Evolutionary conservation across 164 flowering plant species (phyloP), one percentile per base, ranked within the genome.

Genomic region (Aristolochia californica): DNA sequence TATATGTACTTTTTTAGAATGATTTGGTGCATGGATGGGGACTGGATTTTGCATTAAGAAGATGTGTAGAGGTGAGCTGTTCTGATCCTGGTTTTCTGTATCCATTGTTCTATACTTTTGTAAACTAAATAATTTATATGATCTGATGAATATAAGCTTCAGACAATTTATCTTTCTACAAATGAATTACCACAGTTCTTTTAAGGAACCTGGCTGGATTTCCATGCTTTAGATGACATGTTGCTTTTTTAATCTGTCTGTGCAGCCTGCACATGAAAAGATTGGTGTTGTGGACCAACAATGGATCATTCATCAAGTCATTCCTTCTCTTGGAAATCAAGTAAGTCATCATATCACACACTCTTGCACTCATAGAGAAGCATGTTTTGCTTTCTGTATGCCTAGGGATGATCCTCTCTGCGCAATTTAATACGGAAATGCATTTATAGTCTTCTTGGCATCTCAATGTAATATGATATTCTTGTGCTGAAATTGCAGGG

Each of bases 1-100:
- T 38, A 43, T 56, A n/a, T 21, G 16, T 52, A 11, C 43, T 77
- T n/a, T 72, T 84, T 72, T 66, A 93, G 97, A 89, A 93, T 77
- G 99, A 93, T 74, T 75, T 93, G 80, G 96, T 93, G 34, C 99
- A 93, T 75, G 97, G 97, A 68, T 93, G 99, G 99, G 99, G 97
- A 57, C 68, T 93, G 74, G 97, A 93, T 71, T 93, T 93, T 69
- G 90, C 95, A n/a, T 78, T 93, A 20, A 77, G 97, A 75, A 83
- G 93, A 85, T 89, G 99, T 66, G 95, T 83, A 12, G 83, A 84
- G 77, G 96, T 89, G 27, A 72, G 83, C 63, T 12, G 10, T 34
- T 12, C 40, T 22, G 16, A 50, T 22, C 27, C 22, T 21, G 5
- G 5, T 63, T 54, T 25, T 48, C 9, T 60, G 62, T 63, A n/a